Conservation (phyloP, 805 yeast species). For the Candida peoriensis region DNA sequence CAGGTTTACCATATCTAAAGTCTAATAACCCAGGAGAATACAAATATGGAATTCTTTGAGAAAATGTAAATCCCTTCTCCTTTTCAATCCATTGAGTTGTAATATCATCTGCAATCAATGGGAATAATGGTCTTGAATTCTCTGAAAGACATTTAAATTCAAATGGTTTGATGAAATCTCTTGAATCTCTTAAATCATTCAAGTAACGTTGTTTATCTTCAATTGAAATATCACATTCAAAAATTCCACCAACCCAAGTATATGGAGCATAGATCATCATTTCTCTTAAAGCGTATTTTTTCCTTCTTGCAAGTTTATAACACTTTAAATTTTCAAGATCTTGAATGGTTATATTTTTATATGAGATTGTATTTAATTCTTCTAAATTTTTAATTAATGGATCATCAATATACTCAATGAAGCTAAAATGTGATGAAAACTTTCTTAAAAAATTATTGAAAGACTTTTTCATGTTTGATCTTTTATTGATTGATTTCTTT, state of each 20-base stretch:
- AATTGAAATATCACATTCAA: conserved; percentile 39
- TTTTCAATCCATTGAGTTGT: conserved; percentile 41
- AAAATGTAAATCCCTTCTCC: conserved; percentile 17
- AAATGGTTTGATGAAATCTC: conserved; percentile 10
- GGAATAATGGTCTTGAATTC: conserved; percentile 42
- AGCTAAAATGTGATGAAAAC: conserved; percentile 7
- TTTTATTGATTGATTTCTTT: neutral
- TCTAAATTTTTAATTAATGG: conserved; percentile 12
- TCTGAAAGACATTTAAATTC: conserved; percentile 31
- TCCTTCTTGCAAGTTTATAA: conserved; percentile 55
- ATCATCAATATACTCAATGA: conserved; percentile 19
- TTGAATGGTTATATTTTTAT: conserved; percentile 8
- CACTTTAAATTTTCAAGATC: conserved; percentile 33
- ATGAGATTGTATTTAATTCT: conserved; percentile 9
- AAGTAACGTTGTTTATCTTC: conserved; percentile 24
- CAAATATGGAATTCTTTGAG: conserved; percentile 51
- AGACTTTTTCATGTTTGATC: neutral
- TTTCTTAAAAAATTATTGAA: conserved; percentile 8
- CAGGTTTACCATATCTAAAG: conserved; percentile 27
- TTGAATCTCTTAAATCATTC: conserved; percentile 10
- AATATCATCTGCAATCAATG: conserved; percentile 55
- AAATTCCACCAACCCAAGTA: conserved; percentile 62
- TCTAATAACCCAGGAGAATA: conserved; percentile 42
- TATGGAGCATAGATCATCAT: conserved; percentile 47
- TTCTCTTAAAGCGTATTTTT: conserved; percentile 42